Base-by-base conservation (phyloP, 2,329 filamentous ascomycete genomes). In the Trichoderma asperellum region DNA sequence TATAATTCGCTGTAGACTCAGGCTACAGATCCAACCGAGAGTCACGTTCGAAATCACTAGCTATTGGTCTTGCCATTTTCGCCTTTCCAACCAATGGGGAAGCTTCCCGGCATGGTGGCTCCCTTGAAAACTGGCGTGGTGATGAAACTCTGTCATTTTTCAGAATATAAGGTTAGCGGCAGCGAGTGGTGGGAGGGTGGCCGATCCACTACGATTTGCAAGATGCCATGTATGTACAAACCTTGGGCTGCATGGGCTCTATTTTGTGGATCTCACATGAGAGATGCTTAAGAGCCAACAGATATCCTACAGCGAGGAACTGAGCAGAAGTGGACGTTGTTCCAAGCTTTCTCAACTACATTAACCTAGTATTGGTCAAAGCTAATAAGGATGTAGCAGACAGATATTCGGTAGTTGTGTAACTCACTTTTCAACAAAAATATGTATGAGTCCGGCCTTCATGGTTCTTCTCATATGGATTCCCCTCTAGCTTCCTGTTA, bases 201-300 rank as follows among this genome's bases (percentile, higher is more conserved):
- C 10, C 21, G n/a, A 32, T 63, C 47, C 34, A 63, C 47, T 4
- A 2, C 4, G 4, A 6, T 12, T 14, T 53, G 2, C 16, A 34
- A 29, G 47, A 53, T 37, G 10, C 32, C n/a, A 40, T 63, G 47
- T 55, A 40, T 63, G 47, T 55, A 55, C 60, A 16, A 55, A 62
- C 53, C 14, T 53, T n/a, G 8, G 5, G 5, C 11, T 6, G 16
- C 49, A 37, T 37, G 32, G 47, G 47, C 29, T 55, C 32, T 5
- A 21, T 62, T 53, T 27, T 37, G n/a, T 63, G 60, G 47, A 40
- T 29, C 43, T 11, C 21, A 18, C 43, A 11, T 7, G 1, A 43
- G 14, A 43, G 4, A 43, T 18, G 2, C 37, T 35, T 2, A 18
- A 5, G 37, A 4, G 6, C 37, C 37, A 43, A 18, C 37, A 43